Evolutionary conservation across 2,329 filamentous ascomycete genomes (phyloP).

Genomic region (Hymenoscyphus fraxineus): DNA sequence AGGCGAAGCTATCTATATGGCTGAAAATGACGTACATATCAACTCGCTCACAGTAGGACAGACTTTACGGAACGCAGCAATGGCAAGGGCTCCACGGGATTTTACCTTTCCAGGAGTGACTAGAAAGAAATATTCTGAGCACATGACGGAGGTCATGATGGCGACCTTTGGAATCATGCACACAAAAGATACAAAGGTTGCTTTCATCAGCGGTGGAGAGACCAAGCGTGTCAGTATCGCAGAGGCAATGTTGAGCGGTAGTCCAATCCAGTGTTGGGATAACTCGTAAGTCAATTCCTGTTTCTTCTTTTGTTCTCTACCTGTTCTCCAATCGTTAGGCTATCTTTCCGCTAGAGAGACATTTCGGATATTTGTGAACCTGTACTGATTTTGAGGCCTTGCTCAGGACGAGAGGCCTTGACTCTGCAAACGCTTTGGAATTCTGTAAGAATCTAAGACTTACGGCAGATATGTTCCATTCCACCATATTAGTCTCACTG

Average conservation of each 20-base stretch:
- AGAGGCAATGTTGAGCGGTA: constrained; percentile 58
- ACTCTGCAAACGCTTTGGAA: constrained; percentile 68
- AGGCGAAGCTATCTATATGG: constrained; percentile 50
- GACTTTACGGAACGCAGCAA: constrained; percentile 65
- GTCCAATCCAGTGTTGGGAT: constrained; percentile 68
- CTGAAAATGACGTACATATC: constrained; percentile 70
- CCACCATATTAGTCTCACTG: constrained; percentile 62
- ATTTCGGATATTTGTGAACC: not conserved
- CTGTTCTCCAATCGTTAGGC: not conserved
- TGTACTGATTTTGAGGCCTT: not conserved
- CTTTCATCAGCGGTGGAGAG: constrained; percentile 68
- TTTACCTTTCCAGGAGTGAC: constrained; percentile 30
- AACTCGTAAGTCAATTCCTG: constrained; percentile 39
- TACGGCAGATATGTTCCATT: constrained; percentile 59
- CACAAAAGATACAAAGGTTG: constrained; percentile 67
- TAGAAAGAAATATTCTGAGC: constrained; percentile 47
- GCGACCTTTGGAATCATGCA: constrained; percentile 69
- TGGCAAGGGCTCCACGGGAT: constrained; percentile 61
- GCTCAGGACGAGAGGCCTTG: constrained; percentile 50
- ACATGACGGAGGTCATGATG: constrained; percentile 53
- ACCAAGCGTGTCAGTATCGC: constrained; percentile 76
- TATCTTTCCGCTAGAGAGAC: not conserved
- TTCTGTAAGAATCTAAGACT: constrained; percentile 65
- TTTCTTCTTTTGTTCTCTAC: not conserved
- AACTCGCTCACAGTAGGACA: constrained; percentile 69